Base-by-base conservation (phyloP, 305 asterid genomes). In the Fraxinus paxiana region DNA sequence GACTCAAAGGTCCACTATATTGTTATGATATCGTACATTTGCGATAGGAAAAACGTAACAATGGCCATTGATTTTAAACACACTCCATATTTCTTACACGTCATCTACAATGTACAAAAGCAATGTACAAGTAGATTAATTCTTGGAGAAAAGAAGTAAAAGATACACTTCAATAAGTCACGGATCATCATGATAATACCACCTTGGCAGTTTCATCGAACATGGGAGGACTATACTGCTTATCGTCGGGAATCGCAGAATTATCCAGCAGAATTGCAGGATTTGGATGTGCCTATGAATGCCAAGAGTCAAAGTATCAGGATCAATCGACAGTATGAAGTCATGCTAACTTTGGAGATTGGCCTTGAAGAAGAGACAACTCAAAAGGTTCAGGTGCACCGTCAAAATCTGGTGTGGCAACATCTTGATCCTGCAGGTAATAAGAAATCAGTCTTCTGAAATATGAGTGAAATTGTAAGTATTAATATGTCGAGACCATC, bases 371-470 rank as follows among this genome's bases (percentile, higher is more conserved):
- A 81, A 33, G 83, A 73, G 86, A 85, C 83, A 90, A 84, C 63
- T 70, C 82, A 33, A 87, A 82, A 22, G 82, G 79, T 80, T 79
- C 75, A 4, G 82, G 41, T n/a, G 84, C 79, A 81, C 73, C 83
- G 30, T 70, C 81, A 65, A 63, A 65, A 75, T 83, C 82, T 18
- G 83, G 81, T 5, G 82, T 76, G 75, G 56, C 79, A 73, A 51
- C 69, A 54, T 79, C 79, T 24, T 84, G 81, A 65, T 65, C 90
- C 90, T 89, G 88, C 83, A 80, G 56, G 20, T 26, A 5, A 30
- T 30, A 67, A 30, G 74, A 67, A 30, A 67, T 26, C 22, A 67
- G 74, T 67, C 18, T 67, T 67, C 37, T 30, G 22, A 26, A 26
- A 12, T 13, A 30, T 12, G 38, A 30, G 74, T 67, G 20, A 67